These are phyloP conservation scores for Lactifluus volemus DNA, from an alignment of 768 basidiomycete genomes.

Conservation along the genomic window DNA sequence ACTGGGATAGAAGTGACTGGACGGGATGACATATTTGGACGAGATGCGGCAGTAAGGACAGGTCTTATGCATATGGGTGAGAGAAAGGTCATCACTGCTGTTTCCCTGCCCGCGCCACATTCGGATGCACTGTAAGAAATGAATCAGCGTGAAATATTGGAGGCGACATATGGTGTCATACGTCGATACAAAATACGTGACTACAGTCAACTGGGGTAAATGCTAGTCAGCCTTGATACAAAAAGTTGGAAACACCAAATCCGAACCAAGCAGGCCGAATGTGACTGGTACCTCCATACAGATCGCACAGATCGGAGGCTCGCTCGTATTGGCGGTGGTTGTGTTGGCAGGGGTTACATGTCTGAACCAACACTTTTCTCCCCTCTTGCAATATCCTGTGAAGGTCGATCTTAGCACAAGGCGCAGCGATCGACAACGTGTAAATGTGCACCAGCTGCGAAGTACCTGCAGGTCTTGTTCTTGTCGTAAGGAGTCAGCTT, in stretches of 20 bases:
- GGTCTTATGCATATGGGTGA: constrained; percentile 57
- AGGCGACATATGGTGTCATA: constrained; percentile 26
- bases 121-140: constrained; percentile 53
- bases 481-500: constrained; percentile 61
- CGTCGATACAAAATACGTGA: constrained; percentile 70
- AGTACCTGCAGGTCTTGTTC: constrained; percentile 61
- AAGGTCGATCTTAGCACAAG: background rate
- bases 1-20: constrained; percentile 54
- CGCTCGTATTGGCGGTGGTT: constrained; percentile 14
- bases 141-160: background rate
- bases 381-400: constrained; percentile 62
- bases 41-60: constrained; percentile 69
- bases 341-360: constrained; percentile 34
- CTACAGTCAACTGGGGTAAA: constrained; percentile 51
- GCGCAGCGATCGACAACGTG: background rate
- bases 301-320: constrained; percentile 54
- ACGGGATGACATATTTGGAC: constrained; percentile 65
- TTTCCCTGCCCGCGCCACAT: constrained; percentile 62
- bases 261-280: constrained; percentile 58
- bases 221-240: constrained; percentile 10
- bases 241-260: background rate
- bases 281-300: constrained; percentile 65
- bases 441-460: constrained; percentile 40
- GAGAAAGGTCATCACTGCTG: constrained; percentile 41
- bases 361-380: constrained; percentile 67